Conservation (phyloP, 1,139 yeast species). For the Geotrichum reessii region DNA sequence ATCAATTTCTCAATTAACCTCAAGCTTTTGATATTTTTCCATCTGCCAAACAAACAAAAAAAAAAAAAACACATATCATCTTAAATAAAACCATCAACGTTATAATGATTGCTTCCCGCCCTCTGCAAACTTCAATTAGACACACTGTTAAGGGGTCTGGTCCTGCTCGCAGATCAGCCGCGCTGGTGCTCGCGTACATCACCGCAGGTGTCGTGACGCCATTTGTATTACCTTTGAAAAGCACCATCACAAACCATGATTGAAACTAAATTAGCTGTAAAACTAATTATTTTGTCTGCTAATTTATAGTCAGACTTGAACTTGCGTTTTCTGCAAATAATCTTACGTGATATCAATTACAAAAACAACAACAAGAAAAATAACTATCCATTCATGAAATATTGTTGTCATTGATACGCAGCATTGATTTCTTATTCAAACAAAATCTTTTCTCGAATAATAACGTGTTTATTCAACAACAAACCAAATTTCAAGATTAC, state of each 20-base stretch:
- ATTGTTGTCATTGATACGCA: too few relatives aligned
- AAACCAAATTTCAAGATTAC: too few relatives aligned
- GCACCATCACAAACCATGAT: slow-evolving; percentile 7
- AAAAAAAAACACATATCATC: not conserved
- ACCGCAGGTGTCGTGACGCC: slow-evolving; percentile 18
- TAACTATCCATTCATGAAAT: too few relatives aligned
- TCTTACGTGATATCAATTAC: too few relatives aligned
- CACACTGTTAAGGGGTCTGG: not conserved
- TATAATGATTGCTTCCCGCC: slow-evolving; percentile 7
- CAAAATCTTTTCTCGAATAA: too few relatives aligned
- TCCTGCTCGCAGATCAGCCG: slow-evolving; percentile 3
- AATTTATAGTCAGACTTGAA: not conserved
- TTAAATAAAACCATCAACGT: not conserved
- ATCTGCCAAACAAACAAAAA: not conserved
- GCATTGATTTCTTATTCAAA: too few relatives aligned
- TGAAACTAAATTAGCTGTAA: not conserved
- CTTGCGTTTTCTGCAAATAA: too few relatives aligned
- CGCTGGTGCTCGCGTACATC: slow-evolving; percentile 18
- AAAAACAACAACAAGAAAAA: too few relatives aligned
- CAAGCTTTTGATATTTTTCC: not conserved
- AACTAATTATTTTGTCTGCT: not conserved
- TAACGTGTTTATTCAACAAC: too few relatives aligned
- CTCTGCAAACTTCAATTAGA: slow-evolving; percentile 10
- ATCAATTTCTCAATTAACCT: not conserved
- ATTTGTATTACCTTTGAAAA: slow-evolving; percentile 18